These are phyloP conservation scores for Phytophthora cajani DNA, from an alignment of 352 stramenopile species.

Conservation along the genomic window DNA sequence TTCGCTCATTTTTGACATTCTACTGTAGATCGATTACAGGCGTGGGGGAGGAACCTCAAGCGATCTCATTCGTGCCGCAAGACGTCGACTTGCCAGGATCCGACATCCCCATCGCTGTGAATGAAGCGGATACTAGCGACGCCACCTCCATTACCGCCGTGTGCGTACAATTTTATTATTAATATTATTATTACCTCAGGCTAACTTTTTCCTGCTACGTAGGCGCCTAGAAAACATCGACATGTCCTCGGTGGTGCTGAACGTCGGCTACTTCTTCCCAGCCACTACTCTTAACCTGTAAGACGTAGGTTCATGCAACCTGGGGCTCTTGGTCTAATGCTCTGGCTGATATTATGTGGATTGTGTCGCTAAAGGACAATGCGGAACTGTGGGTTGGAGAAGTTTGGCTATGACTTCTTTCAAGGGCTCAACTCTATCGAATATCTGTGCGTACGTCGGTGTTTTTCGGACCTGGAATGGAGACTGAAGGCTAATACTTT, in stretches of 20 bases:
- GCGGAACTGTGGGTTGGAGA: conserved; percentile 47
- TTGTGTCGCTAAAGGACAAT: conserved; percentile 32
- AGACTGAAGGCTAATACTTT: background rate
- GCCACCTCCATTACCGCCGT: conserved; percentile 30
- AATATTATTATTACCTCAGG: background rate
- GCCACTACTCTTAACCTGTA: conserved; percentile 38
- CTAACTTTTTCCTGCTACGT: conserved; percentile 8
- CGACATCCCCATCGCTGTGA: conserved; percentile 33
- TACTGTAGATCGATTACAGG: conserved; percentile 28
- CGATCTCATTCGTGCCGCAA: conserved; percentile 36
- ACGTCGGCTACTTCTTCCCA: conserved; percentile 31
- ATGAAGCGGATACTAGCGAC: conserved; percentile 23
- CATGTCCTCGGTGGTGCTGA: conserved; percentile 33
- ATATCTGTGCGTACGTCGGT: conserved; percentile 35
- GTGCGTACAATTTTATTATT: conserved; percentile 14
- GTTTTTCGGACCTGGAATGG: background rate
- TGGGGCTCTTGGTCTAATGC: background rate
- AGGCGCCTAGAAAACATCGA: conserved; percentile 43
- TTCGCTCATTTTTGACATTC: background rate
- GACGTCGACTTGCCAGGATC: conserved; percentile 33
- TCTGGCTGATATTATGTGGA: background rate
- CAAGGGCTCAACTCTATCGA: conserved; percentile 27
- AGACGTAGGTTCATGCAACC: background rate
- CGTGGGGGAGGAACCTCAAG: conserved; percentile 25
- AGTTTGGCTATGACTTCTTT: conserved; percentile 44